Percentiles rank a stretch among this genome's conserved stretches.
phyloP scores from a whole-genome alignment of 148 eudicot species.

The Agrostemma githago region DNA sequence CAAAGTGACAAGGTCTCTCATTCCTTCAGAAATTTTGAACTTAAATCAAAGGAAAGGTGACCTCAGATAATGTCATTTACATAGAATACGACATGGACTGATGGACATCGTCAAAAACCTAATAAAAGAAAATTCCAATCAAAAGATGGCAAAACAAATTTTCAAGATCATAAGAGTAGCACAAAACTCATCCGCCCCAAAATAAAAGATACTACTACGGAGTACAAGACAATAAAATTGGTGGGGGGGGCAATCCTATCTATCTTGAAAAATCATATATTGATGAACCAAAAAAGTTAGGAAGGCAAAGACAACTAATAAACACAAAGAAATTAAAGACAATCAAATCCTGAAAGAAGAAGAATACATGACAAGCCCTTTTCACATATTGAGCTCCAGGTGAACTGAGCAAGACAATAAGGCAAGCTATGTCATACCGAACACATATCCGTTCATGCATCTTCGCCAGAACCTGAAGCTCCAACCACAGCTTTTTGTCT shows the following conservation, averaged over 20 bases:
- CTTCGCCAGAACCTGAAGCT: constrained; percentile 24
- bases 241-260: neutral
- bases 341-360: neutral
- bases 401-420: constrained; percentile 13
- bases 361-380: constrained; percentile 18
- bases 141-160: constrained; percentile 1
- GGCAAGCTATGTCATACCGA: constrained; percentile 17
- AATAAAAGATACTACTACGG: neutral
- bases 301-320: constrained; percentile 9
- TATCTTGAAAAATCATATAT: constrained; percentile 5
- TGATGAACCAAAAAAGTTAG: constrained; percentile 14
- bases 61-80: constrained; percentile 23
- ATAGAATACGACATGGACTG: neutral
- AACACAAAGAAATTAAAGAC: neutral
- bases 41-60: constrained; percentile 11
- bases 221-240: neutral
- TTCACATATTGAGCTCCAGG: neutral
- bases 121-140: constrained; percentile 7
- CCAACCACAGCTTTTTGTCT: constrained; percentile 45
- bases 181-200: constrained; percentile 10
- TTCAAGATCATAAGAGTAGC: constrained; percentile 12
- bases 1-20: neutral
- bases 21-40: constrained; percentile 6
- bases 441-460: constrained; percentile 34
- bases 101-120: constrained; percentile 23